Base-by-base conservation (phyloP, 305 asterid species). In the Plantago coronopus region DNA sequence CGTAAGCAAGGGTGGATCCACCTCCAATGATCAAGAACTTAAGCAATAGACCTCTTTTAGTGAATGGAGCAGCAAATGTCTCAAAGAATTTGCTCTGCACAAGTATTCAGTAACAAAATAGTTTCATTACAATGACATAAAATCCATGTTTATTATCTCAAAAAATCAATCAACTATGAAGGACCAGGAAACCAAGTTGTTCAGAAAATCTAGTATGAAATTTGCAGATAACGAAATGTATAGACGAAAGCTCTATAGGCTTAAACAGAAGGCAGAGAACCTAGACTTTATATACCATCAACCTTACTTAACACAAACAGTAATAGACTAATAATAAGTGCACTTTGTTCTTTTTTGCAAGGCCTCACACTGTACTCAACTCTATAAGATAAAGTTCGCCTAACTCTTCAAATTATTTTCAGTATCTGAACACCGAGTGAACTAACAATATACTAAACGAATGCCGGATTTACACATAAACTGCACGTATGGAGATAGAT, bases 1-100 rank as follows among this genome's bases (percentile, higher is more conserved):
- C 83, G 50, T 89, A 93, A 25, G 95, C 91, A 43, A 93, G 87
- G 3, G 93, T 79, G 53, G 88, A 76, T 48, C 97, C 97, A 48
- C 99, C 97, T 72, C 93, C 96, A 44, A 93, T 15, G 29, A 93
- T 78, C 93, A 90, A 85, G 88, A 93, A 93, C 60, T 93, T 93
- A 73, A 93, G 94, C 85, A 93, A 61, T 55, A 93, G 69, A 17
- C 95, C 99, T 83, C 99, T 93, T 83, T 89, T 93, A 79, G 96
- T 89, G 86, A 93, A 93, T 22, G 97, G 97, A 57, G 97, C 99
- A 54, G 95, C 97, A 81, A 93, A 89, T 68, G 97, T 93, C 83
- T 87, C 95, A 46, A 93, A 93, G 76, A 93, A 89, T 75, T 87
- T 87, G 90, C 97, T 93, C 96, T 89, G 86, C 72, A 72, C 38